A percentile compares a stretch with the other conserved stretches of the same genome.
These are phyloP conservation scores for Rugosomyces carneus DNA, from an alignment of 1,284 basidiomycete genomes.

Conservation along the genomic window DNA sequence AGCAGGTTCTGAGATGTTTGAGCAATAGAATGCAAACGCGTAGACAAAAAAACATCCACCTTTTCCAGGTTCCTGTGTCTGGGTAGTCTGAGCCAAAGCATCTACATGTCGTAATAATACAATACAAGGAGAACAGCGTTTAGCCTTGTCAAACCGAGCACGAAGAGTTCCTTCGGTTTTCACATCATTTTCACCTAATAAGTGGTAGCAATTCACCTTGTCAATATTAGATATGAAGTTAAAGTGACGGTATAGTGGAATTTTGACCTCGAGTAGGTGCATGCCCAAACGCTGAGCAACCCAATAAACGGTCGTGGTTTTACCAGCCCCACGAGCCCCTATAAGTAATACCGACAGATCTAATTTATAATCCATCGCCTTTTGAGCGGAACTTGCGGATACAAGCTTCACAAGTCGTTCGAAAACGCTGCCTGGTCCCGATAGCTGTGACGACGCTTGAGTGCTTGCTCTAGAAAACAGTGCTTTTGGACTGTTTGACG, in stretches of 20 bases:
- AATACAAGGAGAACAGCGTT: constrained; percentile 80
- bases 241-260: not conserved
- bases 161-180: constrained; percentile 77
- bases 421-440: constrained; percentile 31
- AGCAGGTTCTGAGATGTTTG: constrained; percentile 43
- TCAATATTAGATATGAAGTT: not conserved
- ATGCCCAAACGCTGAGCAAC: constrained; percentile 67
- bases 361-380: constrained; percentile 55
- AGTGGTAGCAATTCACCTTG: constrained; percentile 82
- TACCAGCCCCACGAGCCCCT: constrained; percentile 72
- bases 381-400: constrained; percentile 49
- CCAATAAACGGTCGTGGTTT: constrained; percentile 52
- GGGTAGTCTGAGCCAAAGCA: constrained; percentile 72
- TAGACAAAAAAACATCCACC: constrained; percentile 32
- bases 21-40: not conserved
- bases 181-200: constrained; percentile 75
- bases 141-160: constrained; percentile 77
- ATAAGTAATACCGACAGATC: constrained; percentile 66
- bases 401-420: constrained; percentile 43
- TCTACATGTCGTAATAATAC: constrained; percentile 83
- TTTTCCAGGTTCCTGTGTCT: constrained; percentile 61
- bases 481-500: constrained; percentile 15
- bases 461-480: constrained; percentile 20
- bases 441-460: constrained; percentile 21
- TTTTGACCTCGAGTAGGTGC: constrained; percentile 74